phyloP scores from a whole-genome alignment of 768 basidiomycete genomes.

The Albatrellus ellisii region DNA sequence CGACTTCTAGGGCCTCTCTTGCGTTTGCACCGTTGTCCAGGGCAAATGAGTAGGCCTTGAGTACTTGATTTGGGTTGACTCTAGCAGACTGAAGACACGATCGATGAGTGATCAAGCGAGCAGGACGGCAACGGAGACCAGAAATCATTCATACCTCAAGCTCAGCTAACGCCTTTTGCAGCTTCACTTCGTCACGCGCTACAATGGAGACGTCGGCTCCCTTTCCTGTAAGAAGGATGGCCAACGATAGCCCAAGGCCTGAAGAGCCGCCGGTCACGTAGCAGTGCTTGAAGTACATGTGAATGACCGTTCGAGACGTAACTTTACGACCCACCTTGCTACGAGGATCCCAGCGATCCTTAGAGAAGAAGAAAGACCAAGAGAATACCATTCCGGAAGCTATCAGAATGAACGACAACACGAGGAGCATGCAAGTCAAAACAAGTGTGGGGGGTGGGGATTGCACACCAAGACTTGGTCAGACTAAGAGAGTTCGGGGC shows the following conservation, averaged over 20 bases:
- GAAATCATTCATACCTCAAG: slow-evolving; percentile 42
- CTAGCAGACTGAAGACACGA: slow-evolving; percentile 31
- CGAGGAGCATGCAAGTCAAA: no score
- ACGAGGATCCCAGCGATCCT: no score
- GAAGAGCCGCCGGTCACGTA: slow-evolving; percentile 78
- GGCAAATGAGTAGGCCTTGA: slow-evolving; percentile 56
- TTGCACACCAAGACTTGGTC: no score
- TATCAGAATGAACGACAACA: no score
- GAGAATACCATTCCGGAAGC: no score
- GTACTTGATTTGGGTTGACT: slow-evolving; percentile 40
- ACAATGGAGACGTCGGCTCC: slow-evolving; percentile 84
- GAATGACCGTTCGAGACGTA: no score
- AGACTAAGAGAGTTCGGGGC: no score
- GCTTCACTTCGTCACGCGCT: slow-evolving; percentile 53
- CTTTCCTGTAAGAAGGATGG: slow-evolving; percentile 44
- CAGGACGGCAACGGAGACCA: neutral
- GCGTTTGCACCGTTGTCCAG: slow-evolving; percentile 41
- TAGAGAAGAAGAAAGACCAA: no score
- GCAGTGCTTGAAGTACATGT: slow-evolving; percentile 43
- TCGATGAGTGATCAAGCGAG: neutral
- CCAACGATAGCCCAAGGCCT: slow-evolving; percentile 69
- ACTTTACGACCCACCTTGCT: no score
- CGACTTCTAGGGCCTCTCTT: slow-evolving; percentile 46
- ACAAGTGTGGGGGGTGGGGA: no score
- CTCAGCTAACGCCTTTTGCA: slow-evolving; percentile 43